A percentile compares a stretch with the other conserved stretches of the same genome.
Conservation (phyloP, 257 asterid species). For the Cynanchum wilfordii region DNA sequence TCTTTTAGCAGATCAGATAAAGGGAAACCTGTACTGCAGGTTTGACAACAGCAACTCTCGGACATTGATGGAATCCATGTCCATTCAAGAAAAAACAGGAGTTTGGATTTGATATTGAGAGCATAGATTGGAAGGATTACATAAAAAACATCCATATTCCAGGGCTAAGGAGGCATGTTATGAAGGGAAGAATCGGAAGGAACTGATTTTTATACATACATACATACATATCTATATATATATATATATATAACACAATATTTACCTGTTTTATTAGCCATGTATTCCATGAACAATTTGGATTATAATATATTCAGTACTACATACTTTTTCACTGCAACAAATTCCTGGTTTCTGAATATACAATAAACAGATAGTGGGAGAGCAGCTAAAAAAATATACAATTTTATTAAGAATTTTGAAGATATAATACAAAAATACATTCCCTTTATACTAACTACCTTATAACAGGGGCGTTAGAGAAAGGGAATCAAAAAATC, state of each 20-base stretch:
- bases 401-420: not conserved
- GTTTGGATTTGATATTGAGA: conserved; percentile 83
- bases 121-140: conserved; percentile 85
- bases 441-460: not conserved
- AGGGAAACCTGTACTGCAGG: conserved; percentile 32
- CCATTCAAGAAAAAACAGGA: conserved; percentile 58
- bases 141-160: conserved; percentile 84
- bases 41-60: conserved; percentile 88
- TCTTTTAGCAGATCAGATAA: not conserved
- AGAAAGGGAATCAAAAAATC: not conserved
- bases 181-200: conserved; percentile 67
- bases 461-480: not conserved
- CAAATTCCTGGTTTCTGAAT: too few relatives aligned
- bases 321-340: not conserved
- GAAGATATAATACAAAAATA: conserved; percentile 11
- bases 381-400: conserved; percentile 1
- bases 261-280: conserved; percentile 1
- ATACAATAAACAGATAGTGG: too few relatives aligned
- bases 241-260: too few relatives aligned
- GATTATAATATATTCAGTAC: not conserved
- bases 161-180: conserved; percentile 85
- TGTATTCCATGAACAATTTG: conserved; percentile 1
- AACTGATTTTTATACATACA: conserved; percentile 11
- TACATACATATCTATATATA: too few relatives aligned
- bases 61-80: conserved; percentile 64